A percentile compares a stretch with the other conserved stretches of the same genome.
Evolutionary conservation across 352 stramenopile genomes (phyloP).

Genomic region (Aphanomyces euteiches): DNA sequence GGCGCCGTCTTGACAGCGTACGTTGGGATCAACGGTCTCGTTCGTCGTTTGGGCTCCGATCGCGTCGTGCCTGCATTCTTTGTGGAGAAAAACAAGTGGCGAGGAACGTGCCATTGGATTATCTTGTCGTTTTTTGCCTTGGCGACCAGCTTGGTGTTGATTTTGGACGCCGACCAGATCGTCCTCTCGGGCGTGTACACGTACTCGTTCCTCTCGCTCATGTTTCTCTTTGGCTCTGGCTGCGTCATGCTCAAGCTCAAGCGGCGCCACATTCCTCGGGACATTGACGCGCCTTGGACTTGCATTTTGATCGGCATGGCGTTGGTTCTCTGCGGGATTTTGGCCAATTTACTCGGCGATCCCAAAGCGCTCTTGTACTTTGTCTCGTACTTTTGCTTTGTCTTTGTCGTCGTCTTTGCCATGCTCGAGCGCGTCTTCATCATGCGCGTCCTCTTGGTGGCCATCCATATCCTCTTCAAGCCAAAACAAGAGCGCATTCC

Average conservation of each 20-base stretch:
- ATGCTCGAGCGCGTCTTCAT: constrained; percentile 80
- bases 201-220: constrained; percentile 88
- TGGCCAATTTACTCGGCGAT: constrained; percentile 66
- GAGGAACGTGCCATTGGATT: constrained; percentile 83
- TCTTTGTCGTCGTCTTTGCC: constrained; percentile 66
- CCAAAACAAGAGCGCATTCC: background rate
- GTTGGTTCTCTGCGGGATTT: constrained; percentile 60
- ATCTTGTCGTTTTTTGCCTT: constrained; percentile 76
- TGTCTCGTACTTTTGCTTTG: constrained; percentile 66
- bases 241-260: constrained; percentile 92
- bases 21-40: constrained; percentile 83
- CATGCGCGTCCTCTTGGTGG: constrained; percentile 61
- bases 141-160: constrained; percentile 64
- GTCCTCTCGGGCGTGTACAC: constrained; percentile 89
- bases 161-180: constrained; percentile 74
- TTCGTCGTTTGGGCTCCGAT: constrained; percentile 76
- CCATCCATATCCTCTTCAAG: constrained; percentile 35
- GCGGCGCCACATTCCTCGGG: constrained; percentile 80
- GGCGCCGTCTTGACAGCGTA: constrained; percentile 86
- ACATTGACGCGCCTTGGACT: constrained; percentile 83
- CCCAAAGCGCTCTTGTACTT: constrained; percentile 79
- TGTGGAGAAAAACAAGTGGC: constrained; percentile 55
- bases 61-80: constrained; percentile 62
- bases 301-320: constrained; percentile 65
- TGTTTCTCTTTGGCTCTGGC: constrained; percentile 88